Evolutionary conservation across 228 moss, liverwort and hornwort genomes (phyloP), one percentile per base, ranked within the genome.

Genomic region (Sphagnum fallax): DNA sequence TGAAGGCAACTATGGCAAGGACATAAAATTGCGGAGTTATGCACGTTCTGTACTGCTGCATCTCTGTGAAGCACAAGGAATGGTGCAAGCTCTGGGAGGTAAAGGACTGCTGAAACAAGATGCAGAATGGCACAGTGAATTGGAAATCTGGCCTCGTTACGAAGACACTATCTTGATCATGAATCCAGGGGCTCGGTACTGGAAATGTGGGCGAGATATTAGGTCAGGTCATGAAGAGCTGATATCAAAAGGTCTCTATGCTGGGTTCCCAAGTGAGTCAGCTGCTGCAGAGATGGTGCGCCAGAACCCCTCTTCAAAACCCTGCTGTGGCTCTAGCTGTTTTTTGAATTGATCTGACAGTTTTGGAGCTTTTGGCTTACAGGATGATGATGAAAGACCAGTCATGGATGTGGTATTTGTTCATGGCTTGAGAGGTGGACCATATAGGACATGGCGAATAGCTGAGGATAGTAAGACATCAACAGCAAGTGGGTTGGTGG

Each of bases 341-440:
- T 32, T 32, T 32, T 32, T 32, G 32, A 32, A 32, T 32, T 32
- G 32, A 32, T 32, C 32, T 32, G 32, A 32, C 32, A 32, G 32
- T 32, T 32, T 32, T 32, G 32, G 32, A 32, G 32, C 32, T 32
- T 32, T 32, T 32, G 53, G 65, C 68, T 59, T 76, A 76, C 81
- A 87, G 87, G 80, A 76, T 75, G 86, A 86, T 53, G 66, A 73
- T 61, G 80, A 75, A 57, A 76, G 64, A 81, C 94, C 92, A 51
- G 82, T 90, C 53, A 85, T 98, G 75, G 98, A 98, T 77, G 94
- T 98, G 69, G 90, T 98, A 61, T 98, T 98, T 75, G 90, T 98
- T 77, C 98, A 98, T 83, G 98, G 98, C 52, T 82, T 98, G 75
- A 90, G 94, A 75, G 98, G 98, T 49, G 98, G 98, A 14, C 90